Conservation (phyloP, 2,329 filamentous ascomycete species). For the Fusarium ramigenum region DNA sequence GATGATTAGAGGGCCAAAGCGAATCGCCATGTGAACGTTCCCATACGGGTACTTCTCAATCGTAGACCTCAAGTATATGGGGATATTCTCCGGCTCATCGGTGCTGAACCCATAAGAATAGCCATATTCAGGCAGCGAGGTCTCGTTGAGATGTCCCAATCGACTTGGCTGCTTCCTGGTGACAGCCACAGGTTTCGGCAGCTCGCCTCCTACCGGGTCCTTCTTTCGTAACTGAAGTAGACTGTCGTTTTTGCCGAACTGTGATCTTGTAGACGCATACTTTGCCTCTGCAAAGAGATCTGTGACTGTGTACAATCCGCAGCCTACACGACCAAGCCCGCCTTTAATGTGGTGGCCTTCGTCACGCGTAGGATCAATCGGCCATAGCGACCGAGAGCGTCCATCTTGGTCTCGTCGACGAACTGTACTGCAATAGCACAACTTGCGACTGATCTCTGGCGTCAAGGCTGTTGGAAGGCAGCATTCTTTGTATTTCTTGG, state of each 20-base stretch:
- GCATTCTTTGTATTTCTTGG: constrained; percentile 49
- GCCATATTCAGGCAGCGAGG: constrained; percentile 29
- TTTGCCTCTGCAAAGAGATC: constrained; percentile 40
- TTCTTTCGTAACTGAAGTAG: constrained; percentile 11
- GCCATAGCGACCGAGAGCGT: constrained; percentile 24
- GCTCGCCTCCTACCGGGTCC: neutral
- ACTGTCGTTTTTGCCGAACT: constrained; percentile 5
- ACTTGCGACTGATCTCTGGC: constrained; percentile 32
- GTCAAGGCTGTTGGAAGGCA: constrained; percentile 42
- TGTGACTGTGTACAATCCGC: constrained; percentile 8
- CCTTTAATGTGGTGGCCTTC: constrained; percentile 19
- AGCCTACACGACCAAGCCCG: neutral
- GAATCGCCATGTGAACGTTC: constrained; percentile 50
- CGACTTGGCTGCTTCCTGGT: neutral
- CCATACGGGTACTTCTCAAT: constrained; percentile 46
- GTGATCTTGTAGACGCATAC: constrained; percentile 26
- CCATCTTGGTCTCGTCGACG: constrained; percentile 33
- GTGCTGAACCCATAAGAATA: constrained; percentile 29
- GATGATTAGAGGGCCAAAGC: constrained; percentile 51
- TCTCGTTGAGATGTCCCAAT: constrained; percentile 14
- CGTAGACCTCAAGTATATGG: constrained; percentile 40
- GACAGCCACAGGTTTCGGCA: neutral
- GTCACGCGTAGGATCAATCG: constrained; percentile 10
- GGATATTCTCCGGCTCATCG: constrained; percentile 35
- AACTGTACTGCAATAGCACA: constrained; percentile 41